Base-by-base conservation (phyloP, 2,329 filamentous ascomycete species). In the Paraphaeosphaeria minitans region DNA sequence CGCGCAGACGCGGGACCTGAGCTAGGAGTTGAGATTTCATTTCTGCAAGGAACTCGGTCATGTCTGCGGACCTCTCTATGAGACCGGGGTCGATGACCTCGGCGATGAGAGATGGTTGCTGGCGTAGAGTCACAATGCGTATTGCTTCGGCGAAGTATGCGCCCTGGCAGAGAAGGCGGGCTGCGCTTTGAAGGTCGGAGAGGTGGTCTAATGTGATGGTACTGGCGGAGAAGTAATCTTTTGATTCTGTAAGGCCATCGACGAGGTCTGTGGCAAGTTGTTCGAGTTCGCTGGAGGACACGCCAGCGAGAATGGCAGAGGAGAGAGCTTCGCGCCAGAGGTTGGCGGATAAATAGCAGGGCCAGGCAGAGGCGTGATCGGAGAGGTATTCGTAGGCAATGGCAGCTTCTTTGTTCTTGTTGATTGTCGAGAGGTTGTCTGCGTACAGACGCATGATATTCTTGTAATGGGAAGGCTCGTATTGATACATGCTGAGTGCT, bases 241-340 rank as follows among this genome's bases (percentile, higher is more conserved):
- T 96, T 27, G 87, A 86, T 75, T 98, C 95, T 66, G 85, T 85
- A 13, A 96, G 85, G 1, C 89, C 89, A 55, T 94, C 91, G 1
- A 90, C 90, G 4, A 99, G 86, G 0, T 85, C 84, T 0, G 80
- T 81, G n/a, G 92, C 92, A 19, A 97, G 85, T 37, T 87, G 84
- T 3, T 76, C 71, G 35, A 96, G 81, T 14, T 90, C 85, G 0
- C 83, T 80, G 0, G 82, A 68, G 0, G 87, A 82, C 4, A 93
- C 76, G 6, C 55, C 59, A 0, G 88, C 84, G 57, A 91, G 85
- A 56, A 87, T 86, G 5, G 93, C 93, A 48, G 87, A 87, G 67
- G 90, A 92, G 50, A 99, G 86, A 24, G 92, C 92, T 76, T 99
- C 94, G 53, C 91, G 92, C 95, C 95, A 99, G 78, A 91, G 85